phyloP scores from a whole-genome alignment of 2,329 filamentous ascomycete genomes.

The Teratosphaeria zuluensis region DNA sequence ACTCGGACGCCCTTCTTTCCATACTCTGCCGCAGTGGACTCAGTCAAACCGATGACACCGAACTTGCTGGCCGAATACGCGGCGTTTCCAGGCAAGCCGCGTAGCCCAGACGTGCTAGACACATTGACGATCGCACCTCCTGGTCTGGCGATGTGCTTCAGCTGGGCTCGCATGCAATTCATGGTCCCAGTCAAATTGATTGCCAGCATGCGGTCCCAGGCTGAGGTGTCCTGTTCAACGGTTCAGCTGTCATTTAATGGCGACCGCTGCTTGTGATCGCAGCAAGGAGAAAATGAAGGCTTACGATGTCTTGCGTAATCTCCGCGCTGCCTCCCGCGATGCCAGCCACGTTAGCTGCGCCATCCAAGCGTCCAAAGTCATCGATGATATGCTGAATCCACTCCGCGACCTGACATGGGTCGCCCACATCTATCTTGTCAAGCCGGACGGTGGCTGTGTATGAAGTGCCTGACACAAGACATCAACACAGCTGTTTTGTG shows the following conservation, averaged over 20 bases:
- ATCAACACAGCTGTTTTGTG: background rate
- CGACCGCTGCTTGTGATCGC: background rate
- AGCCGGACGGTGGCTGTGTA: background rate
- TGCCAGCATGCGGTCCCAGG: slow-evolving; percentile 45
- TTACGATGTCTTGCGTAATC: background rate
- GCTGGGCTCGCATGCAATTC: slow-evolving; percentile 42
- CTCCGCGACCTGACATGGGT: slow-evolving; percentile 19
- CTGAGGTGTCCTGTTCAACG: background rate
- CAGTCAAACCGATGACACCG: slow-evolving; percentile 15
- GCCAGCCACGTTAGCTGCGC: slow-evolving; percentile 38
- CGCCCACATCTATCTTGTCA: slow-evolving; percentile 18
- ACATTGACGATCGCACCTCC: slow-evolving; percentile 14
- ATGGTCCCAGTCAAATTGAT: slow-evolving; percentile 51
- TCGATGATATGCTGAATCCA: slow-evolving; percentile 27
- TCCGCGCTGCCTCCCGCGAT: slow-evolving; percentile 15
- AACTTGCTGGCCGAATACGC: slow-evolving; percentile 13
- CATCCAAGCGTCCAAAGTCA: slow-evolving; percentile 28
- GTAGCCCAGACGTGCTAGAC: slow-evolving; percentile 31
- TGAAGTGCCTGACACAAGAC: background rate
- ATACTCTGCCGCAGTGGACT: slow-evolving; percentile 11
- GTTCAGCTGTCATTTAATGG: background rate
- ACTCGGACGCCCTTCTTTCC: slow-evolving; percentile 13
- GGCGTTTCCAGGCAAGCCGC: slow-evolving; percentile 4
- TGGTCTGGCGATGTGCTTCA: slow-evolving; percentile 28
- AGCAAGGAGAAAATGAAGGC: background rate